Conservation (phyloP, 2,329 filamentous ascomycete species). For the Biscogniauxia marginata region DNA sequence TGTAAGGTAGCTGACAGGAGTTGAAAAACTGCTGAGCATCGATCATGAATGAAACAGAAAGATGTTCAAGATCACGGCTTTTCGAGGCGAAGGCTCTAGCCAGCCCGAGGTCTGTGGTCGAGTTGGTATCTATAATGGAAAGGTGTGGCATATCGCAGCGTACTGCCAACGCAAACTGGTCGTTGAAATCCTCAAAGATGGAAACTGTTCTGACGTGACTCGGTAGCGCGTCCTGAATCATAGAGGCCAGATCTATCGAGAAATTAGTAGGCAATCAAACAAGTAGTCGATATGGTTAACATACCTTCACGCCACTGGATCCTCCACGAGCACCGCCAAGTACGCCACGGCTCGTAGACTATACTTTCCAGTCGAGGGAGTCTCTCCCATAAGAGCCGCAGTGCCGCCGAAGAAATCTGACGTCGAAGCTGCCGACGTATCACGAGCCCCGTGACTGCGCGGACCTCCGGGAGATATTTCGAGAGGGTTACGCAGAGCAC, state of each 20-base stretch:
- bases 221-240: too few relatives aligned
- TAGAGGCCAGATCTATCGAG: too few relatives aligned
- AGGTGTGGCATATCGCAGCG: constrained; percentile 1
- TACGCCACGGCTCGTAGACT: constrained; percentile 35
- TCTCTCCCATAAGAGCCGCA: constrained; percentile 21
- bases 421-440: constrained; percentile 35
- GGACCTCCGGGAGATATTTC: constrained; percentile 22
- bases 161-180: constrained; percentile 13
- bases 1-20: constrained; percentile 18
- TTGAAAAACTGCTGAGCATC: constrained; percentile 30
- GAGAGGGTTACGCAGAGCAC: constrained; percentile 3
- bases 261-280: too few relatives aligned
- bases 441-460: constrained; percentile 18
- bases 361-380: constrained; percentile 30
- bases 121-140: neutral
- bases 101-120: constrained; percentile 9
- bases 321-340: constrained; percentile 14
- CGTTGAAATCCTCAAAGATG: constrained; percentile 30
- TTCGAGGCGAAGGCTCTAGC: constrained; percentile 23
- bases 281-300: too few relatives aligned
- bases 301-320: too few relatives aligned
- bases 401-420: constrained; percentile 12
- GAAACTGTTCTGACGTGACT: constrained; percentile 23
- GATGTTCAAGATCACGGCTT: constrained; percentile 26
- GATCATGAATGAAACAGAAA: constrained; percentile 29